phyloP scores from a whole-genome alignment of 192 early-diverging fungal genomes.

The Funneliformis geosporum region DNA sequence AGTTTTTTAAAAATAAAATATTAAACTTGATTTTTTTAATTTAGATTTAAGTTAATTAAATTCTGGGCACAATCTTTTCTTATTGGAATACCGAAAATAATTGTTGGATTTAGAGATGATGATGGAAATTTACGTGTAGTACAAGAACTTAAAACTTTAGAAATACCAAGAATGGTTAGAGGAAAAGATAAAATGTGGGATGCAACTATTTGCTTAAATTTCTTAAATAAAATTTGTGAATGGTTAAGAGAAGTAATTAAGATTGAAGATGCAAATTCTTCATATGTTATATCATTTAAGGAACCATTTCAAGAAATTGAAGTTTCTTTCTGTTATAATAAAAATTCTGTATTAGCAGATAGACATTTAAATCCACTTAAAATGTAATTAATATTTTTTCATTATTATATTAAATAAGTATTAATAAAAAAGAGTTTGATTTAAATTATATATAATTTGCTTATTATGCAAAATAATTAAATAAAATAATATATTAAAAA shows the following conservation, averaged over 20 bases:
- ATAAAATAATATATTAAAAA: too few relatives aligned
- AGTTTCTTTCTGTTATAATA: constrained; percentile 33
- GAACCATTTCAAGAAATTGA: constrained; percentile 48
- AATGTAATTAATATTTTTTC: too few relatives aligned
- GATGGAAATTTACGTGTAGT: constrained; percentile 59
- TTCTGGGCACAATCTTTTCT: constrained; percentile 95
- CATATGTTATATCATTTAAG: constrained; percentile 48
- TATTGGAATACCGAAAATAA: constrained; percentile 78
- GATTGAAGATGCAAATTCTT: constrained; percentile 47
- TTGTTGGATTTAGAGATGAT: constrained; percentile 85
- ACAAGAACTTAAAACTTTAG: constrained; percentile 70
- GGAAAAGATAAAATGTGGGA: constrained; percentile 74
- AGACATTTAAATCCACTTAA: constrained; percentile 57
- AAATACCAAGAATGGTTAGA: constrained; percentile 80
- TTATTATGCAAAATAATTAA: too few relatives aligned
- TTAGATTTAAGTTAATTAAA: constrained; percentile 80
- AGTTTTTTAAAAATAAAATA: background rate
- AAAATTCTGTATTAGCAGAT: constrained; percentile 46
- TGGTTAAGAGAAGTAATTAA: constrained; percentile 45
- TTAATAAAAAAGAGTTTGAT: too few relatives aligned
- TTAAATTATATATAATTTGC: too few relatives aligned
- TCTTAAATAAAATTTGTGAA: constrained; percentile 66
- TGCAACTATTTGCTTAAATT: constrained; percentile 82
- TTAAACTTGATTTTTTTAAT: background rate
- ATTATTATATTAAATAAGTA: too few relatives aligned